Base-by-base conservation (phyloP, 768 basidiomycete species). In the Cyclocybe cylindracea region DNA sequence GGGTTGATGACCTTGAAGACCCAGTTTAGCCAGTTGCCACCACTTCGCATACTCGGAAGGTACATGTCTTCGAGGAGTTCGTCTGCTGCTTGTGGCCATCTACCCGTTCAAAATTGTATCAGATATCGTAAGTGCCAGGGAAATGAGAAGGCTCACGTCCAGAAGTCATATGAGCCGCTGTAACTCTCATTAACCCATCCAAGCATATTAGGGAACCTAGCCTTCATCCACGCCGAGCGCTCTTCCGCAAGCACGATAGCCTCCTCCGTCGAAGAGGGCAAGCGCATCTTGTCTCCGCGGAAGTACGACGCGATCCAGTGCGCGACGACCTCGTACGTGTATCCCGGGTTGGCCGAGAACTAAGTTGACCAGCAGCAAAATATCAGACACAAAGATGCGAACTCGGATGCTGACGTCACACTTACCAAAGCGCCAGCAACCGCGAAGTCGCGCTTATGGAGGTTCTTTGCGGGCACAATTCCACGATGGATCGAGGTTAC, bases 231-330 rank as follows among this genome's bases (percentile, higher is more conserved):
- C 6, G 76, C 75, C 0, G 76, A 72, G 10, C 75, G 67, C 9
- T 67, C 61, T 40, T 78, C 79, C 0, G 79, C 68, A 14, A 64
- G 54, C 0, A 39, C 67, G 13, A 72, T 53, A 0, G 84, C 84
- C 10, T 78, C 75, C 36, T 78, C 78, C 0, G 65, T 51, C 0
- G 76, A 70, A 4, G 59, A 48, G 1, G 84, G 79, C 3, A 85
- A 60, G 1, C 66, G 68, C 71, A 85, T 76, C 10, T 58, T 48
- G 50, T 87, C 85, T 2, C 57, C 60, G 0, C 77, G 73, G 57
- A 86, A 84, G 59, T 83, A 83, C 4, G 82, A 75, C 0, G 82
- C 82, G 39, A 85, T 81, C 83, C 83, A 85, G 57, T 85, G 84
- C 0, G 84, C 71, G 3, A 63, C 65, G 2, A 79, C 75, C 65